phyloP scores from a whole-genome alignment of 306 rosid genomes.

The Herpetospermum pedunculosum region DNA sequence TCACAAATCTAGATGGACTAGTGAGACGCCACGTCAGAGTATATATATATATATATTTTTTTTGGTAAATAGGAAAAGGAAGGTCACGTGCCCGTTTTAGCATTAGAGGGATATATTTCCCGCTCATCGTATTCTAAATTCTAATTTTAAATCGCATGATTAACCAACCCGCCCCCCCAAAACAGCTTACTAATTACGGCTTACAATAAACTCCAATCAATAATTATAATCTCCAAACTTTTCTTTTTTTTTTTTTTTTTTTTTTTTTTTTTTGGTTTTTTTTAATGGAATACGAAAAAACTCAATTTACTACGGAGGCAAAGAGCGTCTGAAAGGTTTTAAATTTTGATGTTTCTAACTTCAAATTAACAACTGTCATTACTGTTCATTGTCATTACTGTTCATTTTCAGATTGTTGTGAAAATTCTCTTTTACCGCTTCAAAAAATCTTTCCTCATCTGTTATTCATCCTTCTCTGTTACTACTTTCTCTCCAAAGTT shows the following conservation, averaged over 20 bases:
- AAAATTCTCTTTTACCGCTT: too few species aligned
- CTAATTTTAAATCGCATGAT: not conserved
- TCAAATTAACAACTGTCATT: too few species aligned
- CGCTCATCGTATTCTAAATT: not conserved
- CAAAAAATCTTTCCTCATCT: too few species aligned
- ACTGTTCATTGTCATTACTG: too few species aligned
- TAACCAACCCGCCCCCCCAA: not conserved
- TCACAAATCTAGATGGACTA: not conserved
- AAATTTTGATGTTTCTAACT: too few species aligned
- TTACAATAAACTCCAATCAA: not conserved
- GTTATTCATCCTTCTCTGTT: too few species aligned
- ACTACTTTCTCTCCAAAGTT: too few species aligned
- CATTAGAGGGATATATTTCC: not conserved
- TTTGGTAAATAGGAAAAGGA: not conserved
- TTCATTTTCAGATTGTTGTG: too few species aligned
- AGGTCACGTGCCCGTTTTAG: slow-evolving; percentile 1
- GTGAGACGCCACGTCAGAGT: not conserved
- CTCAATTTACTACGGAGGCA: too few species aligned
- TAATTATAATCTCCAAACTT: not conserved
- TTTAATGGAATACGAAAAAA: too few species aligned
- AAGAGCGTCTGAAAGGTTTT: too few species aligned
- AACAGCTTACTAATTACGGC: not conserved
- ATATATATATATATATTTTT: too few species aligned
- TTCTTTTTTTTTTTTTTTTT: not conserved
- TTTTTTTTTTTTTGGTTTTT: not conserved